Evolutionary conservation across 2,329 filamentous ascomycete species (phyloP).

Genomic region (Stemphylium beticola): DNA sequence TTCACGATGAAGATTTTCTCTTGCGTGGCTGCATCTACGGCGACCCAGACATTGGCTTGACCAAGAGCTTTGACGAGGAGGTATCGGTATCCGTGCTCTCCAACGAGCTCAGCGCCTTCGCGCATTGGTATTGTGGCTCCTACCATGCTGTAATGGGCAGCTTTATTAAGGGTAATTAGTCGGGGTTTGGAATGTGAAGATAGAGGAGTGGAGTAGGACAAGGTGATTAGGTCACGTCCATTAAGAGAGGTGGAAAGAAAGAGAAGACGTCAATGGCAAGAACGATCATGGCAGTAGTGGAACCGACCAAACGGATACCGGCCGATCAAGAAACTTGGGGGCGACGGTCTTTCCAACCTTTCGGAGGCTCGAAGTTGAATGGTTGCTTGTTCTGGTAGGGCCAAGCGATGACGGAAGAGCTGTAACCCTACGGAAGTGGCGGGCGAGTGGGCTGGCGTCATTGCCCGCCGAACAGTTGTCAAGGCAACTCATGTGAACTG

Average conservation of each 20-base stretch:
- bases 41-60: conserved; percentile 17
- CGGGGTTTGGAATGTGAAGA: not conserved
- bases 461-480: conserved; percentile 1
- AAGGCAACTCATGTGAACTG: not conserved
- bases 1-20: conserved; percentile 19
- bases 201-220: not conserved
- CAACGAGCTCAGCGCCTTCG: conserved; percentile 16
- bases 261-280: conserved; percentile 3
- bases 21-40: conserved; percentile 17
- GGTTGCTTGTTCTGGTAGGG: conserved; percentile 7
- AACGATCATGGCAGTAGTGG: not conserved
- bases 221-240: not conserved
- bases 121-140: conserved; percentile 10
- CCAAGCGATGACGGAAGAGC: conserved; percentile 13
- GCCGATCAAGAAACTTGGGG: conserved; percentile 2
- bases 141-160: not conserved
- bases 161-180: not conserved
- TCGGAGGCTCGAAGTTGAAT: conserved; percentile 1
- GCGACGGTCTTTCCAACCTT: conserved; percentile 3
- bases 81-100: conserved; percentile 16
- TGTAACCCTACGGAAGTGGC: conserved; percentile 15
- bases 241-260: not conserved
- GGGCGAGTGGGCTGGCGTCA: conserved; percentile 3
- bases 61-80: conserved; percentile 16
- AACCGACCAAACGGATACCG: conserved; percentile 8